Percentiles rank a stretch among this genome's conserved stretches.
phyloP scores from a whole-genome alignment of 208 protist genomes.

The Leishmania turanica region DNA sequence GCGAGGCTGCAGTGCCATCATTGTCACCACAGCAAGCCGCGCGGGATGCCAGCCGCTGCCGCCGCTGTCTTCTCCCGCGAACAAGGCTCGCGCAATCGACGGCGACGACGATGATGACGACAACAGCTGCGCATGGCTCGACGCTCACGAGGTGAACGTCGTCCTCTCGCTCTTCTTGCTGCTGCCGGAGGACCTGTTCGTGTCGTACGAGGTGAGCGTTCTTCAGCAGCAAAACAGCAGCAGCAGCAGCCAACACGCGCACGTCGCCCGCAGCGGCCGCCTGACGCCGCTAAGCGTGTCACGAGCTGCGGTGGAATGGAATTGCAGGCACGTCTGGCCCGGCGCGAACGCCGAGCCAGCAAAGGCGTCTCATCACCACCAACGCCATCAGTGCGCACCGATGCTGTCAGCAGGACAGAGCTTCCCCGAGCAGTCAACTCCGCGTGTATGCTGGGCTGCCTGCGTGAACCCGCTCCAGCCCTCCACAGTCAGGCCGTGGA shows the following conservation, averaged over 20 bases:
- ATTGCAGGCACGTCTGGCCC: slow-evolving; percentile 9
- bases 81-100: not conserved
- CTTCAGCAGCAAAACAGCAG: slow-evolving; percentile 5
- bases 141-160: slow-evolving; percentile 35
- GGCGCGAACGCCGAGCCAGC: not conserved
- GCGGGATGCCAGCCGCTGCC: slow-evolving; percentile 4
- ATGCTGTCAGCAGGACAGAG: not conserved
- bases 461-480: slow-evolving; percentile 27
- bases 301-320: slow-evolving; percentile 16
- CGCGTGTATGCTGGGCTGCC: slow-evolving; percentile 33
- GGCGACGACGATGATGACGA: slow-evolving; percentile 7
- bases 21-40: not conserved
- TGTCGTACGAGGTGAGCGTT: slow-evolving; percentile 67
- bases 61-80: not conserved
- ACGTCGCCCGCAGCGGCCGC: not conserved
- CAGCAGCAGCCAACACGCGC: slow-evolving; percentile 1
- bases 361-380: not conserved
- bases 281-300: not conserved
- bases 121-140: slow-evolving; percentile 22
- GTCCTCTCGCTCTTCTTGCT: slow-evolving; percentile 59
- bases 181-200: slow-evolving; percentile 68
- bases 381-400: not conserved
- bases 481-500: slow-evolving; percentile 25
- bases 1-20: not conserved
- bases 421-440: not conserved